Evolutionary conservation across 345 rosid species (phyloP).

Genomic region (Laguncularia racemosa): DNA sequence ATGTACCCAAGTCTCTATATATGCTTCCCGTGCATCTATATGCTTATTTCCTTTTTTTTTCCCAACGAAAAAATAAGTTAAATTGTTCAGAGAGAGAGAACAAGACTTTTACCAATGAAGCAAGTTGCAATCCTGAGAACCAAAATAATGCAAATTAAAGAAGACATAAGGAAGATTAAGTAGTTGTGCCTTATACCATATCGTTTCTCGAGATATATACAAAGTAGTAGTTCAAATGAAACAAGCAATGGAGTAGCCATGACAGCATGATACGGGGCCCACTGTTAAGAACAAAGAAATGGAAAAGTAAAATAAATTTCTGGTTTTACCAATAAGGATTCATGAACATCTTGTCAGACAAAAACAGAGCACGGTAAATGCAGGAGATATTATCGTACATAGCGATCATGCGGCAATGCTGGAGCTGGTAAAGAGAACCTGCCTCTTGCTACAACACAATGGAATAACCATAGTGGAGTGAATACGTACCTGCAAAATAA

Average conservation of each 20-base stretch:
- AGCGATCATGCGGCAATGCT: conserved; percentile 71
- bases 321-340: too few species aligned
- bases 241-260: conserved; percentile 75
- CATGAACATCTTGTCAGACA: not conserved
- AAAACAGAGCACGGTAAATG: not conserved
- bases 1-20: too few species aligned
- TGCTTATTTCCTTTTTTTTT: not conserved
- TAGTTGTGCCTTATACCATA: conserved; percentile 37
- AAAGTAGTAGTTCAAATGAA: conserved; percentile 79
- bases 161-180: not conserved
- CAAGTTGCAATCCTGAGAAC: not conserved
- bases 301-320: not conserved
- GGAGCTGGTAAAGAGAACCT: conserved; percentile 96
- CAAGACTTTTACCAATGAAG: too few species aligned
- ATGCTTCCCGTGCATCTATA: too few species aligned
- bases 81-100: not conserved
- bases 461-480: conserved; percentile 79
- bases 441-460: conserved; percentile 72
- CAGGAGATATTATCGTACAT: conserved; percentile 28
- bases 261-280: conserved; percentile 83
- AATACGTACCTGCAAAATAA: conserved; percentile 54
- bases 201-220: conserved; percentile 56
- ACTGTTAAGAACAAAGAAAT: conserved; percentile 46
- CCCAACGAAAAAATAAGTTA: not conserved
- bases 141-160: conserved; percentile 2